A percentile compares a stretch with the other conserved stretches of the same genome.
Conservation (phyloP, 2,329 filamentous ascomycete species). For the Colletotrichum chrysophilum region DNA sequence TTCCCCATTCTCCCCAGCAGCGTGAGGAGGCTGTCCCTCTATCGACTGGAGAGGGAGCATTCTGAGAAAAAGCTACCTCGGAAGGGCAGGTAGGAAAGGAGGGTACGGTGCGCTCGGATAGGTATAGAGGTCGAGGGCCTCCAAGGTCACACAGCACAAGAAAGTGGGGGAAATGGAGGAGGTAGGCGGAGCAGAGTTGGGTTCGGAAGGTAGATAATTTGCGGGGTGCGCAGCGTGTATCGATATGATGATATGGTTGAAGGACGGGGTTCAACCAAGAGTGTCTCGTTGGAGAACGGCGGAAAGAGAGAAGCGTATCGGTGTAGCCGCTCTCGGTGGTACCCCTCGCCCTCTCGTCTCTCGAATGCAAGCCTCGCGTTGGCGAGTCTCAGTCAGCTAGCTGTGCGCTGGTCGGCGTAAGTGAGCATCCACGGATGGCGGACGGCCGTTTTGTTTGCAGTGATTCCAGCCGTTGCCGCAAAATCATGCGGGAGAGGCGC, state of each 20-base stretch:
- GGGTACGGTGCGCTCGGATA: slow-evolving; percentile 21
- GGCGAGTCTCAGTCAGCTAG: neutral
- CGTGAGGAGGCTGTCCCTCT: slow-evolving; percentile 46
- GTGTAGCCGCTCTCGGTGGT: neutral
- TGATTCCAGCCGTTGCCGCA: neutral
- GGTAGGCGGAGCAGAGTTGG: slow-evolving; percentile 18
- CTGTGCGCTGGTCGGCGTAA: neutral
- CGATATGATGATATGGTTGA: slow-evolving; percentile 1
- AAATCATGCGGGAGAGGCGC: slow-evolving; percentile 1
- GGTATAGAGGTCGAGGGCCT: slow-evolving; percentile 25
- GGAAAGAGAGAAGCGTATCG: neutral
- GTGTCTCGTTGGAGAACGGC: neutral
- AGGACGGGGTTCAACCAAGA: neutral
- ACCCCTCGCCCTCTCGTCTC: neutral
- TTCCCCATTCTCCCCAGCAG: slow-evolving; percentile 52
- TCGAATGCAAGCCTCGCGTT: slow-evolving; percentile 3
- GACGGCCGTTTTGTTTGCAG: neutral
- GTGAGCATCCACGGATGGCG: neutral
- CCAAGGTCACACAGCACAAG: slow-evolving; percentile 38
- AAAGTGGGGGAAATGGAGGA: slow-evolving; percentile 28
- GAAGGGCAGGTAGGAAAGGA: slow-evolving; percentile 22
- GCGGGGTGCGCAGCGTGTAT: slow-evolving; percentile 13
- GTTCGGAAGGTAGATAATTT: slow-evolving; percentile 9
- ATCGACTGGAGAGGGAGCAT: slow-evolving; percentile 62
- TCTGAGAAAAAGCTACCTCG: slow-evolving; percentile 25